These are phyloP conservation scores for Leccinum olivaceopallidum DNA, from an alignment of 768 basidiomycete genomes.

Conservation along the genomic window DNA sequence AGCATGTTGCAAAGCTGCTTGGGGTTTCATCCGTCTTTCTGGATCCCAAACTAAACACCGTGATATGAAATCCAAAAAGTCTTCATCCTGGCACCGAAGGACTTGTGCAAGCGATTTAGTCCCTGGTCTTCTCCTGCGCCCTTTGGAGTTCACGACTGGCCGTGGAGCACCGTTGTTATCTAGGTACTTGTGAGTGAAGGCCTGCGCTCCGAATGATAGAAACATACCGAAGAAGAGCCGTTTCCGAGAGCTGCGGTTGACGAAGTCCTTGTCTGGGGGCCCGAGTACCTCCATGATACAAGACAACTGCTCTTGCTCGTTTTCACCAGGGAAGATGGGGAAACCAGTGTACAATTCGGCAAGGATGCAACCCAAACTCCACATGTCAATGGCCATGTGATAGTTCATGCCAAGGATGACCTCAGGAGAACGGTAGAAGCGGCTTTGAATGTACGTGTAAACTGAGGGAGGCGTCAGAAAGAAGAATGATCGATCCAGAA, in stretches of 20 bases:
- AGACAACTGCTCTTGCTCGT: conserved; percentile 96
- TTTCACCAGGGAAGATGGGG: conserved; percentile 98
- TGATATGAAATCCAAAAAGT: conserved; percentile 94
- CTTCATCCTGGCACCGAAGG: conserved; percentile 89
- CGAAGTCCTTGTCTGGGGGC: conserved; percentile 90
- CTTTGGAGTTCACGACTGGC: conserved; percentile 95
- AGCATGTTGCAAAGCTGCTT: conserved; percentile 87
- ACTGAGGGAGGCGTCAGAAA: conserved; percentile 49
- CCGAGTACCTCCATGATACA: conserved; percentile 99
- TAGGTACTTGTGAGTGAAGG: conserved; percentile 34
- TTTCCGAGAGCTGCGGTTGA: conserved; percentile 91
- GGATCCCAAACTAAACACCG: conserved; percentile 99
- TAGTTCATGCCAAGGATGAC: conserved; percentile 99
- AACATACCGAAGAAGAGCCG: conserved; percentile 92
- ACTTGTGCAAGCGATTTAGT: conserved; percentile 89
- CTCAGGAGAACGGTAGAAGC: conserved; percentile 99
- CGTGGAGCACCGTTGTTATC: conserved; percentile 93
- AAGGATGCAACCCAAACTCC: conserved; percentile 97
- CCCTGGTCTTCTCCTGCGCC: conserved; percentile 87
- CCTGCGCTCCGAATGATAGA: background rate
- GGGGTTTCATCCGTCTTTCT: conserved; percentile 91
- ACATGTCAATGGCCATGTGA: conserved; percentile 99
- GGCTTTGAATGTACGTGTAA: conserved; percentile 99
- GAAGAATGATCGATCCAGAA: background rate
- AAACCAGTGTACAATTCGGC: conserved; percentile 97